Conservation (phyloP, 768 basidiomycete genomes). For the Lactarius vividus region DNA sequence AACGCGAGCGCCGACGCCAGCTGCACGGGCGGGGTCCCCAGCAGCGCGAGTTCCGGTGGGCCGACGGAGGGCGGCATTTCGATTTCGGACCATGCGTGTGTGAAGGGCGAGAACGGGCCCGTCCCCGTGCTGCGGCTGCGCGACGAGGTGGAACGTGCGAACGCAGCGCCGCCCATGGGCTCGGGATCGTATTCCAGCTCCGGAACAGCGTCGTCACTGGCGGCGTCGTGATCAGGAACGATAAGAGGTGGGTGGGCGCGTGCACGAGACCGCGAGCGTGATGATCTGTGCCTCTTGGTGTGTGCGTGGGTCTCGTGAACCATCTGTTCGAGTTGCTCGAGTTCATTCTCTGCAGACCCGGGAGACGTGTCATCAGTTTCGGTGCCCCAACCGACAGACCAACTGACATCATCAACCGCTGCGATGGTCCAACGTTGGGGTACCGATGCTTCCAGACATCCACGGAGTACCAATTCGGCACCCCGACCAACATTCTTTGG, state of each 20-base stretch:
- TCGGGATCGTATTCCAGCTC: constrained; percentile 25
- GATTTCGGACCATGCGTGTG: constrained; percentile 22
- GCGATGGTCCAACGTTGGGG: constrained; percentile 73
- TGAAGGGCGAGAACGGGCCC: constrained; percentile 21
- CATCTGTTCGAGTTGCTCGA: constrained; percentile 34
- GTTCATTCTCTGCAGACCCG: constrained; percentile 33
- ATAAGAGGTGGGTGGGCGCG: constrained; percentile 5
- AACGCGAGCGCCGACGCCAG: constrained; percentile 9
- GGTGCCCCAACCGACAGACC: constrained; percentile 71
- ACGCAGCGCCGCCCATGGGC: constrained; percentile 2
- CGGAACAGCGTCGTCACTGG: constrained; percentile 22
- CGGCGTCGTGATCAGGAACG: constrained; percentile 3
- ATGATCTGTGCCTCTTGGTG: neutral
- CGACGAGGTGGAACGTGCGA: constrained; percentile 18
- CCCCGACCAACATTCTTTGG: constrained; percentile 56
- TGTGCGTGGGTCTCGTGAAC: constrained; percentile 42
- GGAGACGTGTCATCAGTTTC: constrained; percentile 40
- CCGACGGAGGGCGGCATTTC: constrained; percentile 17
- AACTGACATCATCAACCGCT: constrained; percentile 75
- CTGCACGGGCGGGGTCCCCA: constrained; percentile 5
- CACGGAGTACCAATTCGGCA: constrained; percentile 66
- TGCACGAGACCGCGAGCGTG: constrained; percentile 18
- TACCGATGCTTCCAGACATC: constrained; percentile 71
- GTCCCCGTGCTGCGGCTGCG: constrained; percentile 23
- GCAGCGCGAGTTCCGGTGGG: constrained; percentile 19